Evolutionary conservation across 2,329 filamentous ascomycete species (phyloP).

Genomic region (Beauveria scarabaeidicola): DNA sequence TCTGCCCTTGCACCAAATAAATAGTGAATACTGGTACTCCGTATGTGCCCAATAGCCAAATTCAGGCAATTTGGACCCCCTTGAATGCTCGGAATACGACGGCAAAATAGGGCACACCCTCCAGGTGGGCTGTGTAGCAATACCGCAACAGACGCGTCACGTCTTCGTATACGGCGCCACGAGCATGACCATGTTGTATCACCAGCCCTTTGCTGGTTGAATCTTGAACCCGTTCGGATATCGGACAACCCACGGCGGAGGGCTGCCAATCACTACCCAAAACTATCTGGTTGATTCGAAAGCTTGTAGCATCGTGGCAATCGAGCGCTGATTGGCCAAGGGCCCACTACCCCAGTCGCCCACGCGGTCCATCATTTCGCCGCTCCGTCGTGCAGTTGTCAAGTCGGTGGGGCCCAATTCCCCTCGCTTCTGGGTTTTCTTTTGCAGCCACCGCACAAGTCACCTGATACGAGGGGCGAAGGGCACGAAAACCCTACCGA

Average conservation of each 20-base stretch:
- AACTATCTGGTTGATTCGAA: background rate
- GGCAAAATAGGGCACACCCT: background rate
- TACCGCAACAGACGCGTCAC: background rate
- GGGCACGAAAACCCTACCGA: slow-evolving; percentile 34
- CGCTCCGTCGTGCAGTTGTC: background rate
- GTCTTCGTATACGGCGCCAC: background rate
- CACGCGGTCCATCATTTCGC: background rate
- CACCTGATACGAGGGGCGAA: slow-evolving; percentile 28
- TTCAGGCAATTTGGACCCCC: background rate
- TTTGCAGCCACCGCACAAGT: slow-evolving; percentile 12
- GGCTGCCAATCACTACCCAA: slow-evolving; percentile 1
- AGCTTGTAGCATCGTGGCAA: background rate
- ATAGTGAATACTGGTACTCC: no score
- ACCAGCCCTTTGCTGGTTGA: background rate
- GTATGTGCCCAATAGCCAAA: background rate
- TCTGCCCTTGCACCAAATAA: background rate
- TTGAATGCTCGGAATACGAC: background rate
- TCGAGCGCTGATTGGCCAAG: background rate
- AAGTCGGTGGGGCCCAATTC: background rate
- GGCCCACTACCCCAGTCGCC: background rate
- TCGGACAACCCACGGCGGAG: background rate
- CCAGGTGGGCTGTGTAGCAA: background rate
- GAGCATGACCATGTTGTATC: background rate
- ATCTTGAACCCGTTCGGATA: background rate
- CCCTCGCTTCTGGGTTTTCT: background rate